Percentiles rank a stretch among this genome's conserved stretches.
Evolutionary conservation across 2,329 filamentous ascomycete genomes (phyloP).

Genomic region (Paecilomyces sp.): DNA sequence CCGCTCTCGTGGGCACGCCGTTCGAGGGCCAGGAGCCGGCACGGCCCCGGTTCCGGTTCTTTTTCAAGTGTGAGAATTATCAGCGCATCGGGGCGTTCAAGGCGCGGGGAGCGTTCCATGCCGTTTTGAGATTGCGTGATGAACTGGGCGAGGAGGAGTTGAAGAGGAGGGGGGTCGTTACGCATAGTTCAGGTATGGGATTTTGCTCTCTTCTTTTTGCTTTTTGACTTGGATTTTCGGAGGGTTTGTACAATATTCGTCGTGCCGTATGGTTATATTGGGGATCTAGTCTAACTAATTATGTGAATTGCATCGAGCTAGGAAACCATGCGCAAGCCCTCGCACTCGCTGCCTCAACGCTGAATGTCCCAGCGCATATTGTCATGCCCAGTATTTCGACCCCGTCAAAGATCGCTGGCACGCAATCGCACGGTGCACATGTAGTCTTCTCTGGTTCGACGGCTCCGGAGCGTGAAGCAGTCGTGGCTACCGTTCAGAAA

Average conservation of each 20-base stretch:
- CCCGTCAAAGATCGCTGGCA: conserved; percentile 80
- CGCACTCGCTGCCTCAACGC: conserved; percentile 69
- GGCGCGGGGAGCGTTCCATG: conserved; percentile 82
- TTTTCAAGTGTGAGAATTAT: conserved; percentile 94
- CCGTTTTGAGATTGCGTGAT: conserved; percentile 60
- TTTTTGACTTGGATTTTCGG: neutral
- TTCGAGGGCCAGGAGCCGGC: conserved; percentile 54
- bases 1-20: conserved; percentile 49
- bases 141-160: conserved; percentile 57
- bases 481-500: conserved; percentile 60
- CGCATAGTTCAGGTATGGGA: conserved; percentile 71
- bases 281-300: neutral
- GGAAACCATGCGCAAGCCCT: conserved; percentile 95
- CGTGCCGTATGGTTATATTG: neutral
- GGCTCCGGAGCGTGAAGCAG: conserved; percentile 70
- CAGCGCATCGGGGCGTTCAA: conserved; percentile 93
- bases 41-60: conserved; percentile 62
- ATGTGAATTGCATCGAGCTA: conserved; percentile 25
- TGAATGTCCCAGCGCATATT: conserved; percentile 72
- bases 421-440: conserved; percentile 66
- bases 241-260: neutral
- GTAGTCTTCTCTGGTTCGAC: conserved; percentile 80
- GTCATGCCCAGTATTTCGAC: conserved; percentile 87
- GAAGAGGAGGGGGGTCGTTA: conserved; percentile 65
- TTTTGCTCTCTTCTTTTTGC: neutral